Conservation (phyloP, 176 grass and related monocot genomes). For the Ampelocalamus luodianensis region DNA sequence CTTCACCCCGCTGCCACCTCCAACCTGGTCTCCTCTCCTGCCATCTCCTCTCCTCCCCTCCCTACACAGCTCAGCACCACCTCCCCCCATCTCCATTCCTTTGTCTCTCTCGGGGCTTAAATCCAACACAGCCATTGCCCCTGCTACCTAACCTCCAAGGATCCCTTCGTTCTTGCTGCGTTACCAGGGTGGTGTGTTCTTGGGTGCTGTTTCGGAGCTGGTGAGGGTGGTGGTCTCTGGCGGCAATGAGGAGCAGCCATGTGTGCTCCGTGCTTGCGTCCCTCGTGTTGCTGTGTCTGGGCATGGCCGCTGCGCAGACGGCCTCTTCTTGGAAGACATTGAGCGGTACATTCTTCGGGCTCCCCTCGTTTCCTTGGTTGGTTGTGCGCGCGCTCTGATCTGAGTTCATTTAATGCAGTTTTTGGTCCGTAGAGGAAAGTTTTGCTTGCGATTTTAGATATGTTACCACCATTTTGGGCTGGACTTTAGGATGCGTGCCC, state of each 20-base stretch:
- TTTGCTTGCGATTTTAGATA: not conserved
- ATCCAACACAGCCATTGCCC: slow-evolving; percentile 13
- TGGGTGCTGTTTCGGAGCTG: not conserved
- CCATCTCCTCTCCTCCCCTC: not conserved
- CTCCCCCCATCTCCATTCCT: not conserved
- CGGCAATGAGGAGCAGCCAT: slow-evolving; percentile 47
- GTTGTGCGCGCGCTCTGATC: not conserved
- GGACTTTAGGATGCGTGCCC: not conserved
- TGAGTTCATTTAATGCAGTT: not conserved
- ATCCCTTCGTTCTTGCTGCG: not conserved
- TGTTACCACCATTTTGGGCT: not conserved
- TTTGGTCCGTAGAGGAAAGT: not conserved
- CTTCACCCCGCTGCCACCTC: not conserved
- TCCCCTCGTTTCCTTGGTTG: not conserved
- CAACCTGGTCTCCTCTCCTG: not conserved
- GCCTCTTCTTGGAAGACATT: slow-evolving; percentile 61
- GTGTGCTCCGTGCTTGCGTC: slow-evolving; percentile 38
- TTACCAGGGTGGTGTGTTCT: not conserved
- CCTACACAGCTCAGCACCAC: slow-evolving; percentile 33
- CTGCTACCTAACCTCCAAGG: not conserved
- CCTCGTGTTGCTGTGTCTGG: slow-evolving; percentile 41
- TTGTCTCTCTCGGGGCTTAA: not conserved
- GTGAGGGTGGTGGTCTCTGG: slow-evolving; percentile 27
- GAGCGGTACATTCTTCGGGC: slow-evolving; percentile 34
- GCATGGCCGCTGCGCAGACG: slow-evolving; percentile 47